Percentiles rank a stretch among this genome's conserved stretches.
Conservation (phyloP, 768 basidiomycete genomes). For the Rhizopogon roseolus region DNA sequence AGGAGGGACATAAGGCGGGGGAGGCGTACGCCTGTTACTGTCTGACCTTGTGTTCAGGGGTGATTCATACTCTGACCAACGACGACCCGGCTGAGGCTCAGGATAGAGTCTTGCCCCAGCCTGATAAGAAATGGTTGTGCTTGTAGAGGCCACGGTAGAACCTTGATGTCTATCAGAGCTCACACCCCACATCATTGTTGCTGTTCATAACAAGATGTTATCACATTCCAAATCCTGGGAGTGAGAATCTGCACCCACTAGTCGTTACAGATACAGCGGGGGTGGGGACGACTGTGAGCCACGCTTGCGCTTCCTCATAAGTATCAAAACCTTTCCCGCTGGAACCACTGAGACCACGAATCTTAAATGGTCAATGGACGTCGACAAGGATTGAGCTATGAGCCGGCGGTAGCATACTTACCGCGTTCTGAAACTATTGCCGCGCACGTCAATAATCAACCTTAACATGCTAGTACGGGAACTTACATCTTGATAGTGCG, state of each 20-base stretch:
- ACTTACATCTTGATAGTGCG: conserved; percentile 23
- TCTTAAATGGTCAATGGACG: conserved; percentile 11
- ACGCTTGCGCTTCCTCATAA: conserved; percentile 19
- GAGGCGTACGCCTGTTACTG: background rate
- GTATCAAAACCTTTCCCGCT: conserved; percentile 29
- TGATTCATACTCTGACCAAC: background rate
- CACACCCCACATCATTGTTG: background rate
- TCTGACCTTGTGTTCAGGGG: background rate
- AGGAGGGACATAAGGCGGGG: background rate
- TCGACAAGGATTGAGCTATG: background rate
- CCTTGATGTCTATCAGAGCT: background rate
- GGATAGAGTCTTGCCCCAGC: background rate
- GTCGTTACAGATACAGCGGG: conserved; percentile 5
- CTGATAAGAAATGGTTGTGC: background rate
- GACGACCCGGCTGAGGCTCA: background rate
- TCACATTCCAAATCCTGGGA: background rate
- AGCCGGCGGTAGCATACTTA: conserved; percentile 6
- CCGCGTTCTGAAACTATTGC: conserved; percentile 18
- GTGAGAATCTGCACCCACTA: conserved; percentile 14
- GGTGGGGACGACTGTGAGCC: conserved; percentile 14
- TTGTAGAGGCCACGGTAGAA: conserved; percentile 2
- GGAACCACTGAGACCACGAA: conserved; percentile 22
- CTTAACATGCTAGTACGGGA: background rate
- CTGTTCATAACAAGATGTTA: background rate
- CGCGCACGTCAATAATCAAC: background rate